Percentiles rank a stretch among this genome's conserved stretches.
These are phyloP conservation scores for Leucocoprinus sp. DNA, from an alignment of 768 basidiomycete species.

Conservation along the genomic window DNA sequence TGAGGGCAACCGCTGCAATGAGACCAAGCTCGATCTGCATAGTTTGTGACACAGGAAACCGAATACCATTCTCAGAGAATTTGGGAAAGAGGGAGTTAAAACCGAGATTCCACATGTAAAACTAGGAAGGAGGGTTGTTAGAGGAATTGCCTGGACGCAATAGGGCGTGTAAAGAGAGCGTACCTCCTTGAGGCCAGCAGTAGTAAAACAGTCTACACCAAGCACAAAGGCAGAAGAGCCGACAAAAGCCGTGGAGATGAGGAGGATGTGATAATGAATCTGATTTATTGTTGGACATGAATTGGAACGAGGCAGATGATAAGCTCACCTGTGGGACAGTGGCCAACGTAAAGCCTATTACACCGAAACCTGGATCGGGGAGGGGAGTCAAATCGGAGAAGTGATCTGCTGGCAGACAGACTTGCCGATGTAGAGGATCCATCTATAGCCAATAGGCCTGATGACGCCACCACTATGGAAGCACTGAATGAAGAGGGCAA, in stretches of 20 bases:
- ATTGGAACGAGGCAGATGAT: slow-evolving; percentile 13
- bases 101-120: slow-evolving; percentile 94
- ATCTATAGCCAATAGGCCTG: slow-evolving; percentile 65
- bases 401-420: slow-evolving; percentile 9
- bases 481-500: slow-evolving; percentile 84
- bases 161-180: slow-evolving; percentile 16
- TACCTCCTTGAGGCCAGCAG: slow-evolving; percentile 90
- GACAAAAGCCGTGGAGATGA: slow-evolving; percentile 82
- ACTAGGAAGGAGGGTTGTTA: slow-evolving; percentile 46
- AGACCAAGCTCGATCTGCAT: slow-evolving; percentile 94
- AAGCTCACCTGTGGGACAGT: slow-evolving; percentile 62
- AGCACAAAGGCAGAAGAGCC: slow-evolving; percentile 87
- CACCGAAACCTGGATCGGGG: slow-evolving; percentile 50
- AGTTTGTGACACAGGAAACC: slow-evolving; percentile 79
- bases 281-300: slow-evolving; percentile 19
- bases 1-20: slow-evolving; percentile 72
- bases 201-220: slow-evolving; percentile 90
- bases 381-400: slow-evolving; percentile 13
- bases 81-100: slow-evolving; percentile 76
- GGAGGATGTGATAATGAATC: slow-evolving; percentile 80
- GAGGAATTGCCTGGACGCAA: slow-evolving; percentile 6
- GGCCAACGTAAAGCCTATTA: slow-evolving; percentile 73
- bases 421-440: slow-evolving; percentile 84
- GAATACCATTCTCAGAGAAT: slow-evolving; percentile 54
- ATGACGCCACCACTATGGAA: slow-evolving; percentile 80